These are phyloP conservation scores for Termitomyces sp. DNA, from an alignment of 768 basidiomycete species.

Conservation along the genomic window DNA sequence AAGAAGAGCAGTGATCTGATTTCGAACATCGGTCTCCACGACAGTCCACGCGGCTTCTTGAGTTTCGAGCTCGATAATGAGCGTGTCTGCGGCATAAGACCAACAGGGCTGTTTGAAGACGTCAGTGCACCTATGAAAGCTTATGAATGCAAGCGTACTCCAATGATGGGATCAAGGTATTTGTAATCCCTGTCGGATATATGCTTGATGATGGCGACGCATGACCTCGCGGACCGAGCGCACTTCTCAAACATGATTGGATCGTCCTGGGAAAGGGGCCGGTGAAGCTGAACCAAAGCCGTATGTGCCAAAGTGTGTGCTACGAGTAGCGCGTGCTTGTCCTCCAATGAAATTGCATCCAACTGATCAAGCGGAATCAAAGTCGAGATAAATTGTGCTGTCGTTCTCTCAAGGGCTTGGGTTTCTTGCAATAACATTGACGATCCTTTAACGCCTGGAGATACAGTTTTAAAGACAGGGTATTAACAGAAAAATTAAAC, in stretches of 20 bases:
- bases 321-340: constrained; percentile 53
- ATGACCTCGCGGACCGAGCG: constrained; percentile 54
- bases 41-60: constrained; percentile 62
- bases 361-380: constrained; percentile 63
- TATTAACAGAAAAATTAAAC: constrained; percentile 8
- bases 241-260: constrained; percentile 61
- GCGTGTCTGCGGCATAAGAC: constrained; percentile 61
- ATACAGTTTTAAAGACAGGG: constrained; percentile 3
- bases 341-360: constrained; percentile 45
- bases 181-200: constrained; percentile 59
- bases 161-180: constrained; percentile 74
- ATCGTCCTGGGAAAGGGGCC: constrained; percentile 55
- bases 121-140: constrained; percentile 5
- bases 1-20: constrained; percentile 53
- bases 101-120: constrained; percentile 52
- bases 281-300: constrained; percentile 61
- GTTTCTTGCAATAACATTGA: constrained; percentile 51
- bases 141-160: constrained; percentile 37
- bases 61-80: constrained; percentile 60
- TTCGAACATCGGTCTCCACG: constrained; percentile 53
- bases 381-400: constrained; percentile 57
- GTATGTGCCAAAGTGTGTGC: constrained; percentile 63
- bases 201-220: constrained; percentile 55
- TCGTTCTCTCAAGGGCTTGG: constrained; percentile 55
- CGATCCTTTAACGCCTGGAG: constrained; percentile 37